Evolutionary conservation across 345 rosid species (phyloP), one percentile per base, ranked within the genome.

Genomic region (Erysimum cheiranthoides): DNA sequence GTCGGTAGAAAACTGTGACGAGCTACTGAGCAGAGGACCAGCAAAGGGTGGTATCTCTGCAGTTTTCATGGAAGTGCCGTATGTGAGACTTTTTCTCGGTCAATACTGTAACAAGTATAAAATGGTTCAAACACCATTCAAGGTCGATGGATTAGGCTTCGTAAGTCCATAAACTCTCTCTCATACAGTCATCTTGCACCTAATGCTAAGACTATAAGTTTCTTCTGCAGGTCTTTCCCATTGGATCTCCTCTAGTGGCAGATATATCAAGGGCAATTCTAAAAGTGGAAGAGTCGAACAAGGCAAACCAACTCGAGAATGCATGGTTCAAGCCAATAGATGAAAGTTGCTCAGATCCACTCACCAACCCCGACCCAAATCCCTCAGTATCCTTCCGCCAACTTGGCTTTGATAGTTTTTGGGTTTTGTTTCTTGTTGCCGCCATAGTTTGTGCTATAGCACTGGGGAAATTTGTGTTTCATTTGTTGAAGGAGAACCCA

Each of bases 251-350:
- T 60, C 84, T 85, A 18, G 85, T 77, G 2, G 61, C 76, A 11
- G 83, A 85, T 42, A 49, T 85, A 4, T 85, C 85, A 2, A 85
- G 77, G 67, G 88, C 82, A 13, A 68, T 83, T 53, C 42, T 85
- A 8, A 60, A 63, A 39, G 82, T 85, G 38, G 80, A 58, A 9
- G 82, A 83, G 56, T 76, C 83, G 7, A 75, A 59, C 1, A 70
- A 51, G 43, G 73, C 78, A 60, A 63, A 57, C 5, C 35, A 81
- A 74, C 82, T 83, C 13, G 80, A 82, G 46, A 13, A 50, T 8
- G 58, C 76, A 8, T 78, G 76, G 78, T 76, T 83, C 66, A 67
- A 67, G 42, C 25, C 18, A 2, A 42, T 28, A 31, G 56, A 61
- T 3, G 36, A 36, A 28, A 73, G 32, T 28, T 82, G 84, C 16